phyloP scores from a whole-genome alignment of 2,329 filamentous ascomycete species.

The Pyrenochaeta sp. region DNA sequence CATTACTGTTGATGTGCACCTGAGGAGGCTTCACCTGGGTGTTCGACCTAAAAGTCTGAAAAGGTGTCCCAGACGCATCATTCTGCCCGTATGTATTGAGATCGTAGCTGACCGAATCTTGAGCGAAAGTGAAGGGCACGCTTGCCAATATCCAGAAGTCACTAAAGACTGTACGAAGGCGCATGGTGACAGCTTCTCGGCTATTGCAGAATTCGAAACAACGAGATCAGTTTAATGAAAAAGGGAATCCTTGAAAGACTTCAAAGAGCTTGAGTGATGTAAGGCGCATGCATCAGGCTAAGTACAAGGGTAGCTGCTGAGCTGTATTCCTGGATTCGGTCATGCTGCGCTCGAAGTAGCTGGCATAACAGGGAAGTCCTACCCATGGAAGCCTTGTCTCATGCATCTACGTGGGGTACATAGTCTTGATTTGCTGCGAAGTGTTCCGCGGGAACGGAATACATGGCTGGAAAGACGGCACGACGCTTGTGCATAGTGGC shows the following conservation, averaged over 20 bases:
- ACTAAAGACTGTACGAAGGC: background rate
- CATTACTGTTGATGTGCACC: constrained; percentile 24
- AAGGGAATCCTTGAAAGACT: background rate
- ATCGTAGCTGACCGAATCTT: constrained; percentile 24
- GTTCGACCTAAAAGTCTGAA: constrained; percentile 28
- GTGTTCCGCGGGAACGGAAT: too few species aligned
- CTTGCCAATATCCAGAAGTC: constrained; percentile 1
- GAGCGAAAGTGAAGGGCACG: constrained; percentile 12
- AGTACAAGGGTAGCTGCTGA: background rate
- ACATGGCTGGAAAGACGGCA: too few species aligned
- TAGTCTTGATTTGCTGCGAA: too few species aligned
- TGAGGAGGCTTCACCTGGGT: constrained; percentile 21
- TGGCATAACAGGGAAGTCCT: background rate
- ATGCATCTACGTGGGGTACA: too few species aligned
- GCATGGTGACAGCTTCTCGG: background rate
- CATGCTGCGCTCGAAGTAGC: background rate
- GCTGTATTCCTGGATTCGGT: background rate
- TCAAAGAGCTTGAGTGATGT: background rate
- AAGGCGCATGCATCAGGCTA: background rate
- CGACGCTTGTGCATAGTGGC: too few species aligned
- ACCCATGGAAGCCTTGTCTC: background rate
- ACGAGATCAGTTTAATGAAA: background rate
- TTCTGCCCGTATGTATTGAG: constrained; percentile 19
- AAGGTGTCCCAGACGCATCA: constrained; percentile 20
- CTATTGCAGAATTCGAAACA: background rate